A percentile compares a stretch with the other conserved stretches of the same genome.
These are phyloP conservation scores for Phialemoniopsis sp. DNA, from an alignment of 2,329 filamentous ascomycete species.

Conservation along the genomic window DNA sequence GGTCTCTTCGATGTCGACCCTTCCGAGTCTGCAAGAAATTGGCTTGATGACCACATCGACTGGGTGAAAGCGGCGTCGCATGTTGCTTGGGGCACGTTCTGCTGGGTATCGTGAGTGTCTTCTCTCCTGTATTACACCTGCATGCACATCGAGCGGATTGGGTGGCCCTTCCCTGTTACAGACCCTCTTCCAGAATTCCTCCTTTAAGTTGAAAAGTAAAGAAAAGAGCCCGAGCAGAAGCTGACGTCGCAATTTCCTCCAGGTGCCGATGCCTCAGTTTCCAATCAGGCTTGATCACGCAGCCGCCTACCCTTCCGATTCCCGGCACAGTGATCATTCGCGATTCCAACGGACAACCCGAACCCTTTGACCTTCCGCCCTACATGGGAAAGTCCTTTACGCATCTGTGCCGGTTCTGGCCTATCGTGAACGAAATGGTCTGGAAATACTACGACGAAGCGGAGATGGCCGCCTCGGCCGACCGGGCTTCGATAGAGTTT, in stretches of 20 bases:
- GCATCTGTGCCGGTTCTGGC: conserved; percentile 6
- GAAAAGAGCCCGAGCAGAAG: too few relatives aligned
- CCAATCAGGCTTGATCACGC: conserved; percentile 2
- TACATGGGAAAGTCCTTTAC: conserved; percentile 5
- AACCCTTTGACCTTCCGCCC: conserved; percentile 1
- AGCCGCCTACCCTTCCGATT: not conserved
- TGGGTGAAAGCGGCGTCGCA: conserved; percentile 6
- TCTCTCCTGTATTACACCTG: too few relatives aligned
- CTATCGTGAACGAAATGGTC: conserved; percentile 3
- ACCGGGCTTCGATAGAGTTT: conserved; percentile 8
- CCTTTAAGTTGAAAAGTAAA: too few relatives aligned
- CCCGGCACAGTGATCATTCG: not conserved
- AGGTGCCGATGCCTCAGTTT: conserved; percentile 4
- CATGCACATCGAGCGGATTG: too few relatives aligned
- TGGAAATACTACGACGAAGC: conserved; percentile 5
- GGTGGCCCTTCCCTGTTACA: too few relatives aligned
- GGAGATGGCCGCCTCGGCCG: conserved; percentile 1
- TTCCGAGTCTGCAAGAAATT: not conserved
- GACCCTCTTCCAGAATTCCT: too few relatives aligned
- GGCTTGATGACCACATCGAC: not conserved
- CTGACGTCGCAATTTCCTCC: not conserved
- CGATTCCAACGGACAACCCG: too few relatives aligned
- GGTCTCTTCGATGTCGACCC: conserved; percentile 1
- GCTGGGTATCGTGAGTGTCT: conserved; percentile 4
- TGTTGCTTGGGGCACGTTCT: conserved; percentile 8